Conservation (phyloP, 75 land plant species). For the Pinus tabuliformis region DNA sequence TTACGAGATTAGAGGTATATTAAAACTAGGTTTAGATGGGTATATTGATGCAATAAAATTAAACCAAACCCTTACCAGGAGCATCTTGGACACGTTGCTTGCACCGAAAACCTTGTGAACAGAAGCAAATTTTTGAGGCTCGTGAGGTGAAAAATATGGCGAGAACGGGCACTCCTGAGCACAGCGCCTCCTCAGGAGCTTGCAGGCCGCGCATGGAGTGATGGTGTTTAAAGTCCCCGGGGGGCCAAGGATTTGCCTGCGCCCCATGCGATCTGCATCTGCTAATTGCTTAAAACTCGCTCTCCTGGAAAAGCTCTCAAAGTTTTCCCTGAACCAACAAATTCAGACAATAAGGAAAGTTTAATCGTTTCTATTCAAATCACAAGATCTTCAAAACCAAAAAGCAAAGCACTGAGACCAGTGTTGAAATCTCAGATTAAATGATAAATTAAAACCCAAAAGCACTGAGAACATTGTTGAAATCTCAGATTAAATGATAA, state of each 20-base stretch:
- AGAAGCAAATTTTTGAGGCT: conserved; percentile 68
- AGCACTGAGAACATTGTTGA: not conserved
- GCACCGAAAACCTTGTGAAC: conserved; percentile 84
- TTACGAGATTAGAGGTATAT: no score
- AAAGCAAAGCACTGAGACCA: not conserved
- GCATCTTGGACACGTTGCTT: conserved; percentile 82
- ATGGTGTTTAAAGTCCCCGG: conserved; percentile 36
- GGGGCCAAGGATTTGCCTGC: conserved; percentile 23
- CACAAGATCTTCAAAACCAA: no score
- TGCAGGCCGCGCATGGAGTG: conserved; percentile 79
- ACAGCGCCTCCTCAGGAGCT: conserved; percentile 66
- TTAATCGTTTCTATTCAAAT: no score
- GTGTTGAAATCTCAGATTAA: not conserved
- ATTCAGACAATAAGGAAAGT: no score
- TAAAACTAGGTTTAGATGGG: no score
- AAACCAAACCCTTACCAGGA: conserved; percentile 34
- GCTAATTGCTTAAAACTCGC: conserved; percentile 17
- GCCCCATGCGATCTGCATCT: conserved; percentile 16
- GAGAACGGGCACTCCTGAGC: conserved; percentile 83
- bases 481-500: not conserved
- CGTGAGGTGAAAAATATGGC: conserved; percentile 76
- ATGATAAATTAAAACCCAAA: no score
- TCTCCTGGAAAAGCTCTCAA: conserved; percentile 29
- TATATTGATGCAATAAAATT: no score
- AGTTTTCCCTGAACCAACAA: conserved; percentile 11